These are phyloP conservation scores for Lactifluus pinguis DNA, from an alignment of 768 basidiomycete genomes.

Conservation along the genomic window DNA sequence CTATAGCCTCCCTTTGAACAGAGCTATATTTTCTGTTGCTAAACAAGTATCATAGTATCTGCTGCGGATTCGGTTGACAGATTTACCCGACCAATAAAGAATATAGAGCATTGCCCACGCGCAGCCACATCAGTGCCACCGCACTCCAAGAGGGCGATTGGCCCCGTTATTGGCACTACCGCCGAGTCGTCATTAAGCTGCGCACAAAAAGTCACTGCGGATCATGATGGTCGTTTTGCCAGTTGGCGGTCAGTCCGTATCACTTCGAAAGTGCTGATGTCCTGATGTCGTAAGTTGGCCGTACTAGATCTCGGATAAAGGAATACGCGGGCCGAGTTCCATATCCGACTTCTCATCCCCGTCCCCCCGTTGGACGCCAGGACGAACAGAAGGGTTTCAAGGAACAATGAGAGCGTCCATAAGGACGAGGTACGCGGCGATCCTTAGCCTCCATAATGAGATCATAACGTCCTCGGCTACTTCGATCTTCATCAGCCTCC, in stretches of 20 bases:
- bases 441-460: not conserved
- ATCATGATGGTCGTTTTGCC: not conserved
- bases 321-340: slow-evolving; percentile 6
- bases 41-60: too few relatives aligned
- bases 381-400: not conserved
- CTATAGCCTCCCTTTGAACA: too few relatives aligned
- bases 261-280: not conserved
- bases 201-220: not conserved
- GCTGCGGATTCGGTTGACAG: too few relatives aligned
- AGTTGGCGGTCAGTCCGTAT: not conserved
- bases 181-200: too few relatives aligned
- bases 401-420: not conserved
- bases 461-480: not conserved
- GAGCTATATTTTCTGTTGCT: too few relatives aligned
- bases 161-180: too few relatives aligned
- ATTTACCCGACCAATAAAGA: too few relatives aligned
- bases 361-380: not conserved
- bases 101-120: too few relatives aligned
- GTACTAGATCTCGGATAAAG: not conserved
- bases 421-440: not conserved
- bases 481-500: not conserved
- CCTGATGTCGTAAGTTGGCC: not conserved
- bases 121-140: too few relatives aligned
- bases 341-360: not conserved
- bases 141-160: not conserved